A percentile compares a stretch with the other conserved stretches of the same genome.
Evolutionary conservation across 345 rosid species (phyloP).

Genomic region (Eucalyptus shirleyi): DNA sequence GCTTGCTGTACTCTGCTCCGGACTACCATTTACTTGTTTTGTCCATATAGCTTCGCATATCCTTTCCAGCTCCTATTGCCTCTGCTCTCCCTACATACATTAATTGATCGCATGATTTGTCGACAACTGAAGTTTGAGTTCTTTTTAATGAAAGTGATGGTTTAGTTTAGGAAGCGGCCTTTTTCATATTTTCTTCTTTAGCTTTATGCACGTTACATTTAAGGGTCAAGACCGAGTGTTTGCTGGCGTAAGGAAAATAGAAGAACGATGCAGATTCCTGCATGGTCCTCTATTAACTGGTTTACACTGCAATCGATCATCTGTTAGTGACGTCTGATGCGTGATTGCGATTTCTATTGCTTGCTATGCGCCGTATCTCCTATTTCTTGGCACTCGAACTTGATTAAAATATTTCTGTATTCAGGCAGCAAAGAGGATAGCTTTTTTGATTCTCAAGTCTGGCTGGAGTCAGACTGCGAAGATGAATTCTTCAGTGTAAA

Average conservation of each 20-base stretch:
- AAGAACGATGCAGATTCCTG: neutral
- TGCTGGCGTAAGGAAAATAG: neutral
- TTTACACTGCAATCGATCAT: neutral
- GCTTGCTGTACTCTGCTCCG: neutral
- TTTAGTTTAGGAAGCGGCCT: neutral
- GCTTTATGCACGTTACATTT: neutral
- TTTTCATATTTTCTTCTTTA: neutral
- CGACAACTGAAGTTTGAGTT: neutral
- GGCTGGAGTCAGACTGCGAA: slow-evolving; percentile 80
- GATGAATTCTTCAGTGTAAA: slow-evolving; percentile 88
- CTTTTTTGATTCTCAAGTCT: slow-evolving; percentile 76
- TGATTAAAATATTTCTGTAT: neutral
- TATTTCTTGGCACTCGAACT: neutral
- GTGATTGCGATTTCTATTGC: neutral
- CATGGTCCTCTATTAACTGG: neutral
- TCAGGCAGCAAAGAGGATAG: slow-evolving; percentile 72
- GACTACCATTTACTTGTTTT: neutral
- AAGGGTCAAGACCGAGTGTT: neutral
- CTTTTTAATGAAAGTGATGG: neutral
- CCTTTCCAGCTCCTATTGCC: neutral
- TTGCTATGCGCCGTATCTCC: neutral
- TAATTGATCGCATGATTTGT: neutral
- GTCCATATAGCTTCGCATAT: neutral
- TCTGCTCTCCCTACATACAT: neutral
- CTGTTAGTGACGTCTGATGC: neutral